A percentile compares a stretch with the other conserved stretches of the same genome.
phyloP scores from a whole-genome alignment of 345 rosid species.

The Linum tenue region DNA sequence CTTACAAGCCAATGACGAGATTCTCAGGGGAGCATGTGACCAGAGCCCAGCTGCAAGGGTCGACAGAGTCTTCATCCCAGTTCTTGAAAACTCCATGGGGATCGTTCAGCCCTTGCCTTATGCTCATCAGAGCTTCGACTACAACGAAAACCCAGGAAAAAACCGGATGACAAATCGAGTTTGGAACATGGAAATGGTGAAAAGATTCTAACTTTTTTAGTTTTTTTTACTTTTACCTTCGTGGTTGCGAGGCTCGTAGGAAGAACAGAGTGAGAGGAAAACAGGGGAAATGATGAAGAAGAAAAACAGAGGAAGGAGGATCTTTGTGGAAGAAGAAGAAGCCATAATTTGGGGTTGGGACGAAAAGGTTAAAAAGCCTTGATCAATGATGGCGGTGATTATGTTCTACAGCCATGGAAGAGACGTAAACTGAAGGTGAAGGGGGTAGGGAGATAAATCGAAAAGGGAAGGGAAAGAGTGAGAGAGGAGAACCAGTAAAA shows the following conservation, averaged over 20 bases:
- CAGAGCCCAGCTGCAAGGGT: constrained; percentile 99
- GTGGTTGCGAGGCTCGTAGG: constrained; percentile 72
- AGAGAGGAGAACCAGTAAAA: too few species aligned
- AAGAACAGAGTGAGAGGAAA: constrained; percentile 29
- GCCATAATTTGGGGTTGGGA: background rate
- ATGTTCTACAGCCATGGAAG: constrained; percentile 2
- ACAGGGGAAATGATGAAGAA: background rate
- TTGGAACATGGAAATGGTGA: background rate
- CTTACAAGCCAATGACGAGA: constrained; percentile 74
- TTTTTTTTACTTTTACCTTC: constrained; percentile 46
- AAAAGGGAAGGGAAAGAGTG: background rate
- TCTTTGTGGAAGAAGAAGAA: background rate
- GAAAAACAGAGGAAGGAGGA: background rate
- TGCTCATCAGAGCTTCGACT: constrained; percentile 77
- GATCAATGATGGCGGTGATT: constrained; percentile 11
- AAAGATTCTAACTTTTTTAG: background rate
- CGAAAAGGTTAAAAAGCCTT: constrained; percentile 28
- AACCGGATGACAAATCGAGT: background rate
- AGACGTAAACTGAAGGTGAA: background rate
- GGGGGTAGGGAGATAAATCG: background rate
- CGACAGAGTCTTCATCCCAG: constrained; percentile 93
- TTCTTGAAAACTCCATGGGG: constrained; percentile 80
- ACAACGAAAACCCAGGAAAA: constrained; percentile 5
- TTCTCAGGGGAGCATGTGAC: constrained; percentile 74
- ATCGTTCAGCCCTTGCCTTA: constrained; percentile 49